Evolutionary conservation across 768 basidiomycete genomes (phyloP).

Genomic region (Boletus rubropictus): DNA sequence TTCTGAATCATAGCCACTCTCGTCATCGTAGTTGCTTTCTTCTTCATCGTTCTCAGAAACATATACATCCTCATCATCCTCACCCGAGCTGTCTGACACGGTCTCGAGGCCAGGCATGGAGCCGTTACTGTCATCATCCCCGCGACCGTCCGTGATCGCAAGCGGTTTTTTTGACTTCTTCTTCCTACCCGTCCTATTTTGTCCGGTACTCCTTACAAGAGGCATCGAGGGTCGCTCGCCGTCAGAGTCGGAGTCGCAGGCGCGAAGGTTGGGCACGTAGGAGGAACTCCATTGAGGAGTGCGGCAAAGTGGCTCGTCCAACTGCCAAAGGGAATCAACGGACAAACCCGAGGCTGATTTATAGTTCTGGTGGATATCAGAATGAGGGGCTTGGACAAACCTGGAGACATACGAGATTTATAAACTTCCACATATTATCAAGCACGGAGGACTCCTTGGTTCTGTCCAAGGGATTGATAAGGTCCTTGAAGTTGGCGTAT

Average conservation of each 20-base stretch:
- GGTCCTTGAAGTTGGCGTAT: constrained; percentile 47
- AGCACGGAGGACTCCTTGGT: constrained; percentile 46
- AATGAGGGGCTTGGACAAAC: neutral
- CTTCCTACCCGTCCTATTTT: constrained; percentile 17
- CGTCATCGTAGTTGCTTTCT: constrained; percentile 34
- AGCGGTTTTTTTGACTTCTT: constrained; percentile 37
- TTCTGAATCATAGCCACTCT: constrained; percentile 56
- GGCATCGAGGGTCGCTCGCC: constrained; percentile 16
- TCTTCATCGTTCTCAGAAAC: constrained; percentile 30
- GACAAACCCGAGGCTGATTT: constrained; percentile 43
- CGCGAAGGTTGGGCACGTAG: constrained; percentile 25
- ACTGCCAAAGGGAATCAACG: constrained; percentile 60
- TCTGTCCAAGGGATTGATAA: constrained; percentile 54
- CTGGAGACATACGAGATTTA: constrained; percentile 48
- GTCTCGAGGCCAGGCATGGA: constrained; percentile 68
- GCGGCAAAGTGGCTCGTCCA: constrained; percentile 45
- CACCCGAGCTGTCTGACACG: constrained; percentile 56
- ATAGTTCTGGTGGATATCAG: constrained; percentile 50
- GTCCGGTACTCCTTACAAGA: constrained; percentile 10
- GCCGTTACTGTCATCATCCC: constrained; percentile 37
- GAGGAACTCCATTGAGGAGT: constrained; percentile 57
- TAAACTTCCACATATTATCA: constrained; percentile 57
- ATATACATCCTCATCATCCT: constrained; percentile 32
- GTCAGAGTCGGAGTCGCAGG: constrained; percentile 23
- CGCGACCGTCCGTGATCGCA: constrained; percentile 43